A percentile compares a stretch with the other conserved stretches of the same genome.
phyloP scores from a whole-genome alignment of 2,329 filamentous ascomycete species.

The Setomelanomma holmii region DNA sequence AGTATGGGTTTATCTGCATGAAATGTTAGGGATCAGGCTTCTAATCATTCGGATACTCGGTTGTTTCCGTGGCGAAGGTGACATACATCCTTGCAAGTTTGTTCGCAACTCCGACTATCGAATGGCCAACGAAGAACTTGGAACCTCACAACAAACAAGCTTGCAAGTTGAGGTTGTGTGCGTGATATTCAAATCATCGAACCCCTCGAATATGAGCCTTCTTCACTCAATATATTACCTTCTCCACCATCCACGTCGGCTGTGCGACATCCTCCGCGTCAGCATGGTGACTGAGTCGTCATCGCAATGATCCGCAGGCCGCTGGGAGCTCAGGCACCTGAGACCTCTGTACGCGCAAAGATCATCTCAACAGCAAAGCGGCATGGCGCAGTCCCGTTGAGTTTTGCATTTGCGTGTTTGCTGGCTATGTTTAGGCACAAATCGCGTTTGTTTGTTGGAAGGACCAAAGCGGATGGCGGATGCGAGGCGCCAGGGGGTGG shows the following conservation, averaged over 20 bases:
- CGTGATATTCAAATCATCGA: background rate
- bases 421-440: background rate
- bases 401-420: too few relatives aligned
- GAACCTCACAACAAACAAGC: background rate
- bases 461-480: background rate
- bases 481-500: background rate
- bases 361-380: background rate
- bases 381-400: slow-evolving; percentile 1
- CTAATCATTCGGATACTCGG: background rate
- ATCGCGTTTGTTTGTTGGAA: background rate
- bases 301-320: background rate
- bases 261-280: background rate
- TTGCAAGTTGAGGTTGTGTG: background rate
- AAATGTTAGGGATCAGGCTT: background rate
- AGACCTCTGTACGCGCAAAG: background rate
- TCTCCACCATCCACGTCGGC: background rate
- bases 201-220: background rate
- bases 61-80: background rate
- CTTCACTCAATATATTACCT: background rate
- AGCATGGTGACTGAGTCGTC: background rate
- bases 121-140: background rate
- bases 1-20: background rate
- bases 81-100: background rate
- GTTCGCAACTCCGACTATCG: background rate
- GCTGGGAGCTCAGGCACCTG: background rate